Percentiles rank a stretch among this genome's conserved stretches.
These are phyloP conservation scores for Leccinum arenicola DNA, from an alignment of 768 basidiomycete species.

Conservation along the genomic window DNA sequence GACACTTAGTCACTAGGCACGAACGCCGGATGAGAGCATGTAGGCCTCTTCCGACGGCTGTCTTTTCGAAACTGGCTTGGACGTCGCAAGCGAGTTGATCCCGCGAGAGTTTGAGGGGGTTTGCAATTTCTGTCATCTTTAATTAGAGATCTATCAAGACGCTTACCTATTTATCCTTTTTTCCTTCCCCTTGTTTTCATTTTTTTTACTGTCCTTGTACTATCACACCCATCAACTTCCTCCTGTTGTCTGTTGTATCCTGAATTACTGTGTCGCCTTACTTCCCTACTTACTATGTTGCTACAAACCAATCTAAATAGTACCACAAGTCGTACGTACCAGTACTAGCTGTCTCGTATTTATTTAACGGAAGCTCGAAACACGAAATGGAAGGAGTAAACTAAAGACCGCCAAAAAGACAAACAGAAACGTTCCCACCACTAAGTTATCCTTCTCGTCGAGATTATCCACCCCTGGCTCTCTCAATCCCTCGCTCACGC, in stretches of 20 bases:
- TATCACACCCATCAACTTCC: neutral
- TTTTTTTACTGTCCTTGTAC: neutral
- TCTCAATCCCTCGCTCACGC: neutral
- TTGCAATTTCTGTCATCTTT: neutral
- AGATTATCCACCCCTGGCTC: neutral
- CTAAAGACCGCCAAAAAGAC: neutral
- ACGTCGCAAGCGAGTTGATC: neutral
- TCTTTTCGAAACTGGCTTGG: neutral
- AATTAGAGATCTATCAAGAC: neutral
- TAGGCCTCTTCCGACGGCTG: neutral
- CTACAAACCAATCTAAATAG: neutral
- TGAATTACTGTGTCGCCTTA: neutral
- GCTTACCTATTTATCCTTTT: neutral
- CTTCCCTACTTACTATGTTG: neutral
- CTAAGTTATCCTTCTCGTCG: neutral
- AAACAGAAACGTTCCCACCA: neutral
- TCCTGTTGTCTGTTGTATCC: neutral
- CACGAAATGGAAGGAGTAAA: neutral
- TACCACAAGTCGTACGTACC: neutral
- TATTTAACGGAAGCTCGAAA: neutral
- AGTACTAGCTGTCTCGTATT: neutral
- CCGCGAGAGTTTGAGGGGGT: neutral
- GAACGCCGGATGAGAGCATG: neutral
- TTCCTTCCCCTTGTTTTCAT: neutral
- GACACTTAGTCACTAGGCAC: neutral